Base-by-base conservation (phyloP, 768 basidiomycete species). In the Phanerochaete carnosa region DNA sequence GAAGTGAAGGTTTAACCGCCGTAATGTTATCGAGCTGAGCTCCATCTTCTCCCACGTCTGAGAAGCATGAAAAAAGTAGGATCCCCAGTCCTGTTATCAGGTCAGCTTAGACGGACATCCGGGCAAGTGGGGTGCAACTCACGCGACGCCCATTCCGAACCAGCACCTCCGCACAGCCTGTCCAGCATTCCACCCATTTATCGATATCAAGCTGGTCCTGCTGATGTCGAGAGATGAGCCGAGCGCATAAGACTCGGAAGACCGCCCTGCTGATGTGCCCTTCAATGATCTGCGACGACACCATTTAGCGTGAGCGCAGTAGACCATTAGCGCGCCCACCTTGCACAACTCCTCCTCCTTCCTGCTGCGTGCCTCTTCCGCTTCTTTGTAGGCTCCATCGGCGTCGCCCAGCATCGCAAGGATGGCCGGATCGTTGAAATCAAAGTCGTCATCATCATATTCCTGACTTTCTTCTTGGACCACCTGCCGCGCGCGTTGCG, bases 371-470 rank as follows among this genome's bases (percentile, higher is more conserved):
- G 75, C 71, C n/a, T 67, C 62, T 2, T 68, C 60, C 4, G 55
- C 59, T n/a, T 69, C 39, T 7, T 65, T 58, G 4, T 67, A 66
- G 1, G 60, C 71, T 7, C 26, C 35, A 22, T 58, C 45, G 15
- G 69, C 73, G 11, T 73, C 76, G 19, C 78, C 82, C 7, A 90
- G 76, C 7, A 85, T 77, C 29, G 83, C 85, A 19, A 81, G 66
- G 1, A 90, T 69, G 16, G 77, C 79, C 23, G 85, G 86, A 65
- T 92, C 89, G 55, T 82, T 74, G 13, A 55, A 50, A 61, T 84
- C 81, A 43, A 87, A 67, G 46, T 76, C 84, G 63, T 85, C 94
- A 55, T 88, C 85, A 67, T 95, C 91, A 63, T 88, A 92, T 62
- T 93, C 92, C 66, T 84, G 83, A 46, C 79, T 80, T 37, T 82